Percentiles rank a stretch among this genome's conserved stretches.
Conservation (phyloP, 129 eudicot genomes). For the Arctium minus region DNA sequence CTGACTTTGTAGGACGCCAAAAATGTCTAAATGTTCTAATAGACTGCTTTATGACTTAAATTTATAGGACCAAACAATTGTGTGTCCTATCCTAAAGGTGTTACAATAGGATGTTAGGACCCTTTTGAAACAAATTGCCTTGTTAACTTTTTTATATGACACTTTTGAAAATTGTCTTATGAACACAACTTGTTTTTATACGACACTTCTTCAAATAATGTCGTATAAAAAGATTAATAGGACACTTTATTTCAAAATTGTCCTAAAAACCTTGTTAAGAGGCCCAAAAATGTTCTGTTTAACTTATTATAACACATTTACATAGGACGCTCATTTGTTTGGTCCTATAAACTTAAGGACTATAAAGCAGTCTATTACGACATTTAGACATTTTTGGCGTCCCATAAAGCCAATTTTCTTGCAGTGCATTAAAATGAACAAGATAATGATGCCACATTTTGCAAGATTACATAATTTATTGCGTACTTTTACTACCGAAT, state of each 20-base stretch:
- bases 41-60: background rate
- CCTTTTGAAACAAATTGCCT: background rate
- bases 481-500: conserved; percentile 1
- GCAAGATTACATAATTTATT: conserved; percentile 19
- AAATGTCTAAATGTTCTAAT: background rate
- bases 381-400: background rate
- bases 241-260: background rate
- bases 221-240: background rate
- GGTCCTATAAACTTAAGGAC: background rate
- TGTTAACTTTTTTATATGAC: background rate
- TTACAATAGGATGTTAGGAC: background rate
- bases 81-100: background rate
- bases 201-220: background rate
- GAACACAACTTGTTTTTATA: background rate
- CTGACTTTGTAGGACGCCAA: background rate
- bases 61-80: background rate
- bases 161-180: background rate
- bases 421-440: conserved; percentile 15
- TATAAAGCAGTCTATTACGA: background rate
- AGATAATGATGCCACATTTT: background rate
- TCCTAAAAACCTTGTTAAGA: background rate
- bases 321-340: background rate
- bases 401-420: background rate
- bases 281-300: background rate
- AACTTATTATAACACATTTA: background rate